phyloP scores from a whole-genome alignment of 768 basidiomycete genomes.

The Filobasidium wieringae region DNA sequence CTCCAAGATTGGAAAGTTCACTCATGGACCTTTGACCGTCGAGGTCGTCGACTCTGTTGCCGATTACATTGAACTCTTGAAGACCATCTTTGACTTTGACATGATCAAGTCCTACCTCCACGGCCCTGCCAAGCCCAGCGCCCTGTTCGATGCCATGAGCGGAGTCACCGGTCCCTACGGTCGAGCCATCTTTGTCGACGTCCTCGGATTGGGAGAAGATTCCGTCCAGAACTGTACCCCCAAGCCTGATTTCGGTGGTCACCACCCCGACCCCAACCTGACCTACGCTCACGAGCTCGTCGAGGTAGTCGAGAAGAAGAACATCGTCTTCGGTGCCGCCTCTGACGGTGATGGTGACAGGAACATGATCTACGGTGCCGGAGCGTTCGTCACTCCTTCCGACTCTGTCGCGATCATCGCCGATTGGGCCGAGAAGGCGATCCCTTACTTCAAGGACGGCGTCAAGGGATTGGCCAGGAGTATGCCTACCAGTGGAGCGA shows the following conservation, averaged over 20 bases:
- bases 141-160: constrained; percentile 90
- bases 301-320: constrained; percentile 71
- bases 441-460: constrained; percentile 52
- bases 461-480: constrained; percentile 90
- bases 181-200: constrained; percentile 66
- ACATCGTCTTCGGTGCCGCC: constrained; percentile 87
- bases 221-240: constrained; percentile 85
- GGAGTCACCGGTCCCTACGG: constrained; percentile 98
- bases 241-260: constrained; percentile 90
- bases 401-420: constrained; percentile 99
- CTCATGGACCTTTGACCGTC: constrained; percentile 70
- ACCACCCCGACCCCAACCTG: constrained; percentile 95
- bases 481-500: constrained; percentile 96
- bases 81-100: constrained; percentile 86
- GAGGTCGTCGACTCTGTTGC: constrained; percentile 86
- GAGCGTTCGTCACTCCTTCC: constrained; percentile 93
- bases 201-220: constrained; percentile 64
- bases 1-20: constrained; percentile 62
- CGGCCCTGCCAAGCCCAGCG: constrained; percentile 47
- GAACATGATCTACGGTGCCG: constrained; percentile 99
- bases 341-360: constrained; percentile 95
- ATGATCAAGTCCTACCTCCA: constrained; percentile 84
- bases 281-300: constrained; percentile 94
- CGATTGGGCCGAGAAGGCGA: constrained; percentile 59
- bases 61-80: constrained; percentile 72